phyloP scores from a whole-genome alignment of 495 filamentous ascomycete genomes.

The Lentithecium fluviatile region DNA sequence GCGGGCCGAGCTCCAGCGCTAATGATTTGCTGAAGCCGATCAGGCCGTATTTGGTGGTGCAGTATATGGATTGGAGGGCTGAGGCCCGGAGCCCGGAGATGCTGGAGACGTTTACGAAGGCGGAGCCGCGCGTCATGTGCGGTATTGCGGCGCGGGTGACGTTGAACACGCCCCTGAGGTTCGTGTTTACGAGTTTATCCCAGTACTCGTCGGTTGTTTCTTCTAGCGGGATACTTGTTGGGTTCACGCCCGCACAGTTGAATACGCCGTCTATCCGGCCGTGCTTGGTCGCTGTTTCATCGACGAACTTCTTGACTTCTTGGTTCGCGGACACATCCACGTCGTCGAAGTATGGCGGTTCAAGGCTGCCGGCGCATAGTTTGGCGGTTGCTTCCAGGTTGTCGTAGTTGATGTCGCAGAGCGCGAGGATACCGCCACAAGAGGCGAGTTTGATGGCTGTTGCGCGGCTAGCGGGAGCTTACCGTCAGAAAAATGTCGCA shows the following conservation, averaged over 20 bases:
- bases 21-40: conserved; percentile 57
- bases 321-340: conserved; percentile 45
- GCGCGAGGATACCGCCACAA: conserved; percentile 48
- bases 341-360: conserved; percentile 34
- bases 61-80: conserved; percentile 49
- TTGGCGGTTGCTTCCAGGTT: conserved; percentile 33
- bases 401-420: conserved; percentile 48
- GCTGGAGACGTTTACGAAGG: conserved; percentile 50
- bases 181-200: conserved; percentile 44
- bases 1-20: conserved; percentile 54
- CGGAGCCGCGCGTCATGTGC: conserved; percentile 27
- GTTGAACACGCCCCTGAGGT: conserved; percentile 41
- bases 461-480: conserved; percentile 39
- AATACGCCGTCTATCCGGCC: conserved; percentile 49
- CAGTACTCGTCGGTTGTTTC: conserved; percentile 41
- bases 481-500: background rate
- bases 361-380: conserved; percentile 10
- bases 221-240: conserved; percentile 39
- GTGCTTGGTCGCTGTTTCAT: conserved; percentile 38
- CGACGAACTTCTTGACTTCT: conserved; percentile 38
- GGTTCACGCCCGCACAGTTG: conserved; percentile 56
- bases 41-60: conserved; percentile 55
- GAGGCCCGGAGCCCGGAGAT: conserved; percentile 46
- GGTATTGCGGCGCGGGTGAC: conserved; percentile 39
- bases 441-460: conserved; percentile 48